phyloP scores from a whole-genome alignment of 805 yeast genomes.

The Schwanniomyces vanrijiae region DNA sequence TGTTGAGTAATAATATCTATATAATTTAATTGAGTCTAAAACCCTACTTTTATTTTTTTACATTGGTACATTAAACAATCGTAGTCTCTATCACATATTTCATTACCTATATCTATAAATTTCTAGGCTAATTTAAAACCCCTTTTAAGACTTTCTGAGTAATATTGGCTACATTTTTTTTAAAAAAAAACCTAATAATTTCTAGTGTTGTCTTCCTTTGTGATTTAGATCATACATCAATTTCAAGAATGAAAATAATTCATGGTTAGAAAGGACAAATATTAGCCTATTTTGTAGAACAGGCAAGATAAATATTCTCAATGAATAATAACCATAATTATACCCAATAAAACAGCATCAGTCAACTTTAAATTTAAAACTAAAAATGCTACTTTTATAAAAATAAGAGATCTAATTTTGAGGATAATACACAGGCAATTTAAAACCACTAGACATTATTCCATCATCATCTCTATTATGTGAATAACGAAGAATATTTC shows the following conservation, averaged over 20 bases:
- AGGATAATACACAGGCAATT: conserved; percentile 2
- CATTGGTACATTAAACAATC: neutral
- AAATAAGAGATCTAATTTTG: conserved; percentile 3
- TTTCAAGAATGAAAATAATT: conserved; percentile 2
- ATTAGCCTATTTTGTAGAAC: conserved; percentile 1
- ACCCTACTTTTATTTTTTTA: too few relatives aligned
- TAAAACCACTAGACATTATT: neutral
- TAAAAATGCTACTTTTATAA: neutral
- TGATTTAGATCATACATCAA: neutral
- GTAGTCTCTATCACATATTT: conserved; percentile 1
- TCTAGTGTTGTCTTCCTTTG: neutral
- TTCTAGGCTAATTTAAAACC: conserved; percentile 1
- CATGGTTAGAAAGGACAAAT: conserved; percentile 2
- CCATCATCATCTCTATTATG: neutral
- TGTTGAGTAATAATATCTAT: neutral
- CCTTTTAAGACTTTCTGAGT: conserved; percentile 2
- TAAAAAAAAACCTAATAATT: neutral
- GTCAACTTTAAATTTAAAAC: neutral
- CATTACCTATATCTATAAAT: conserved; percentile 1
- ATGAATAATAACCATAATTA: neutral
- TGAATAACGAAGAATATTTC: neutral
- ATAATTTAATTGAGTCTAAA: neutral
- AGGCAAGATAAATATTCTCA: neutral
- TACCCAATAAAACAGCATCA: neutral
- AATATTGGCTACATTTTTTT: neutral